Evolutionary conservation across 768 basidiomycete genomes (phyloP).

Genomic region (Mycena maculata): DNA sequence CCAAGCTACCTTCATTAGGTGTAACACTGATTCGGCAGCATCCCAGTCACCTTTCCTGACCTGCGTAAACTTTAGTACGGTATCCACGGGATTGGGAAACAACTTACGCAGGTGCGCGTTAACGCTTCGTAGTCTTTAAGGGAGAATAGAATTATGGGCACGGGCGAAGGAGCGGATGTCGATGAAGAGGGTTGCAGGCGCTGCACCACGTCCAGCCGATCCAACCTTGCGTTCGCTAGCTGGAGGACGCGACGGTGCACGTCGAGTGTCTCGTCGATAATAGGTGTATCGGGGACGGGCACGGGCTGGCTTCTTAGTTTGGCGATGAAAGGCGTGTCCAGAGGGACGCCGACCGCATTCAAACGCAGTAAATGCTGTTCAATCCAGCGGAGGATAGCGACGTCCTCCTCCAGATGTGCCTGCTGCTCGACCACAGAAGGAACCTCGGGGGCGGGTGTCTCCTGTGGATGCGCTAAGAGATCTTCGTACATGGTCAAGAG

Average conservation of each 20-base stretch:
- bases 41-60: slow-evolving; percentile 57
- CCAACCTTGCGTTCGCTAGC: slow-evolving; percentile 48
- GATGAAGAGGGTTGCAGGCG: slow-evolving; percentile 14
- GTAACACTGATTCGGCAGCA: slow-evolving; percentile 62
- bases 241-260: slow-evolving; percentile 50
- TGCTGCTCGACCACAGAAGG: slow-evolving; percentile 27
- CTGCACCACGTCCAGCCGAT: slow-evolving; percentile 43
- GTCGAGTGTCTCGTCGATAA: slow-evolving; percentile 25
- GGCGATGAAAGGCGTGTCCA: slow-evolving; percentile 13
- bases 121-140: slow-evolving; percentile 66
- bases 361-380: slow-evolving; percentile 46
- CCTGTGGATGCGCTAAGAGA: slow-evolving; percentile 49
- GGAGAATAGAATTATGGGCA: slow-evolving; percentile 62
- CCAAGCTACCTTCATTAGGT: slow-evolving; percentile 63
- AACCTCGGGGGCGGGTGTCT: slow-evolving; percentile 20
- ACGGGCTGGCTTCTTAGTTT: slow-evolving; percentile 12
- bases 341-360: slow-evolving; percentile 17
- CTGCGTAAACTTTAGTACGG: slow-evolving; percentile 47
- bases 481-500: slow-evolving; percentile 57
- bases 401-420: slow-evolving; percentile 47
- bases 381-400: slow-evolving; percentile 46
- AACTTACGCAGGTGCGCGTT: slow-evolving; percentile 61
- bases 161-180: slow-evolving; percentile 30
- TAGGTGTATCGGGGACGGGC: background rate
- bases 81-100: background rate